phyloP scores from a whole-genome alignment of 805 yeast species.

The Candida koratica region DNA sequence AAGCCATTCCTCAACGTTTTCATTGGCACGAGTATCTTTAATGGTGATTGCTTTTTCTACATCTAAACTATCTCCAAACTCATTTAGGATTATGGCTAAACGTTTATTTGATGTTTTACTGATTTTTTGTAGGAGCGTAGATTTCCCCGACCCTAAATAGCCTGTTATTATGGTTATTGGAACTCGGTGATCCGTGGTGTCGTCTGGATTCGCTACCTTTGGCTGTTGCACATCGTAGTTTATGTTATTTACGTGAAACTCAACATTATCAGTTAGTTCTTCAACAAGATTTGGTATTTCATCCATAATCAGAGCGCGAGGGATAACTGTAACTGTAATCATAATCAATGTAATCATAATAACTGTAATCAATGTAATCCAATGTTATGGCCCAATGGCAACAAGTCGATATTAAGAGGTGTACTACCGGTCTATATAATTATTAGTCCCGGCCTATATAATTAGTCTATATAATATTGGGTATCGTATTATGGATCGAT shows the following conservation, averaged over 20 bases:
- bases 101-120: conserved; percentile 67
- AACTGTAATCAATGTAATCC: no score
- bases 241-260: conserved; percentile 13
- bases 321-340: no score
- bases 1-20: conserved; percentile 81
- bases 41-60: conserved; percentile 86
- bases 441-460: no score
- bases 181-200: conserved; percentile 43
- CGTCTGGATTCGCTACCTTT: conserved; percentile 6
- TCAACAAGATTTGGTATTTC: conserved; percentile 16
- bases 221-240: conserved; percentile 11
- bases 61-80: conserved; percentile 85
- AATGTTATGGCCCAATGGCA: no score
- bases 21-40: conserved; percentile 45
- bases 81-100: conserved; percentile 88
- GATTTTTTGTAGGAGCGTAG: conserved; percentile 73
- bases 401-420: no score
- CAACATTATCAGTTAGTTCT: conserved; percentile 11
- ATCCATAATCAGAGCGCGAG: no score
- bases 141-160: conserved; percentile 91
- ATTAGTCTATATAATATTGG: no score
- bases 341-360: no score
- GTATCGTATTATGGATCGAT: no score
- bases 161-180: conserved; percentile 95
- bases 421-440: no score